Percentiles rank a stretch among this genome's conserved stretches.
Evolutionary conservation across 2,329 filamentous ascomycete genomes (phyloP).

Genomic region (Tolypocladium cylindrosporum): DNA sequence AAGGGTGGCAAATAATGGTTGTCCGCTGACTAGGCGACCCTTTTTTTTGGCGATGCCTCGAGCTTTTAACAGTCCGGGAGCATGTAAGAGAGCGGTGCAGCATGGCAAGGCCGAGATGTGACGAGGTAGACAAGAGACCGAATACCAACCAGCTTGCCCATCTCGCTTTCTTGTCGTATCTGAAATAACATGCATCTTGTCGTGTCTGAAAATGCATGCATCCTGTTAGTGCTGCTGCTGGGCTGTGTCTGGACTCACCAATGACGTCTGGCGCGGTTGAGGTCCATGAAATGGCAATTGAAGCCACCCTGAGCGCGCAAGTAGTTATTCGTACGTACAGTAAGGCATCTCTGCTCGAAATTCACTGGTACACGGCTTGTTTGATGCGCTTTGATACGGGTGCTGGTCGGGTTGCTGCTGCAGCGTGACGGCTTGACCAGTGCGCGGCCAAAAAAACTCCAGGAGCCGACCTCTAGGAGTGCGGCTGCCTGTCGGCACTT

Average conservation of each 20-base stretch:
- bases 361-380: neutral
- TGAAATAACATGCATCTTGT: too few species aligned
- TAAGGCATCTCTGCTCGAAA: neutral
- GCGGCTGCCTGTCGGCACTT: neutral
- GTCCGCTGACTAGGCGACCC: too few species aligned
- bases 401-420: neutral
- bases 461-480: too few species aligned
- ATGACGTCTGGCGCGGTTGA: neutral
- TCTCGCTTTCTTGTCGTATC: neutral
- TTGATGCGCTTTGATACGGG: neutral
- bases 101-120: neutral
- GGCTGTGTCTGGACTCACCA: neutral
- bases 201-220: too few species aligned
- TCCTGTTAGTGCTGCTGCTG: too few species aligned
- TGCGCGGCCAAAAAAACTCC: too few species aligned
- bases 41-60: neutral
- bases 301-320: neutral
- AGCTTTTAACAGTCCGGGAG: neutral
- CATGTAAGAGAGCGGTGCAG: neutral
- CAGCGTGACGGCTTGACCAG: neutral
- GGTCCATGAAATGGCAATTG: neutral
- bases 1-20: conserved; percentile 18
- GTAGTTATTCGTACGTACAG: neutral
- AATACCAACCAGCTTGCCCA: neutral
- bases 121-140: neutral